These are phyloP conservation scores for Trifolium repens DNA, from an alignment of 306 rosid genomes.

Conservation along the genomic window DNA sequence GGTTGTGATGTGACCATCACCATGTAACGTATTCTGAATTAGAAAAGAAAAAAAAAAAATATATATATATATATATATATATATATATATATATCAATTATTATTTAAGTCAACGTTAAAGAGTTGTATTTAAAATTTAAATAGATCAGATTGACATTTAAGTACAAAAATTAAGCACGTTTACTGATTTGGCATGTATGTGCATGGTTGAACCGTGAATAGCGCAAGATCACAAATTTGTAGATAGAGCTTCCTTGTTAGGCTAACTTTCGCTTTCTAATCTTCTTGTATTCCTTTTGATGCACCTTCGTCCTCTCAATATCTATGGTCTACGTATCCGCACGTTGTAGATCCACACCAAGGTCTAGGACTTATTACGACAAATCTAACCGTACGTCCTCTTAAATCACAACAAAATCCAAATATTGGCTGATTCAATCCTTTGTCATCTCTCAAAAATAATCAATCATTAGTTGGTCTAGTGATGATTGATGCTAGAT, in stretches of 20 bases:
- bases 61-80: too few relatives aligned
- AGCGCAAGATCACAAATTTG: neutral
- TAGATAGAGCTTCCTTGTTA: slow-evolving; percentile 44
- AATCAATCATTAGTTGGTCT: too few relatives aligned
- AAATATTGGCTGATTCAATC: slow-evolving; percentile 26
- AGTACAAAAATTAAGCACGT: neutral
- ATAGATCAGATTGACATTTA: neutral
- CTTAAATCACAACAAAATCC: slow-evolving; percentile 29
- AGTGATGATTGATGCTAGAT: too few relatives aligned
- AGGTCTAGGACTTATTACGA: neutral
- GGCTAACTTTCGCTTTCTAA: slow-evolving; percentile 60
- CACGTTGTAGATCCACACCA: slow-evolving; percentile 34
- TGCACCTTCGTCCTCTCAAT: slow-evolving; percentile 34
- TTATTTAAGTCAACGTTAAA: slow-evolving; percentile 7
- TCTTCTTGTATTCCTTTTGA: slow-evolving; percentile 18
- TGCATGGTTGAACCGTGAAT: slow-evolving; percentile 18
- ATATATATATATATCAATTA: neutral
- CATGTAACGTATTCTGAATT: neutral
- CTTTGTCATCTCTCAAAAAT: too few relatives aligned
- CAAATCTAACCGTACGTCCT: neutral
- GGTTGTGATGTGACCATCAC: too few relatives aligned
- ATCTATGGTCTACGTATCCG: slow-evolving; percentile 45
- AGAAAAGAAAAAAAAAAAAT: neutral
- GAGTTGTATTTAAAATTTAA: neutral
- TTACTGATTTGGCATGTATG: neutral